A percentile compares a stretch with the other conserved stretches of the same genome.
These are phyloP conservation scores for Botrytis fragariae DNA, from an alignment of 2,329 filamentous ascomycete species.

Conservation along the genomic window DNA sequence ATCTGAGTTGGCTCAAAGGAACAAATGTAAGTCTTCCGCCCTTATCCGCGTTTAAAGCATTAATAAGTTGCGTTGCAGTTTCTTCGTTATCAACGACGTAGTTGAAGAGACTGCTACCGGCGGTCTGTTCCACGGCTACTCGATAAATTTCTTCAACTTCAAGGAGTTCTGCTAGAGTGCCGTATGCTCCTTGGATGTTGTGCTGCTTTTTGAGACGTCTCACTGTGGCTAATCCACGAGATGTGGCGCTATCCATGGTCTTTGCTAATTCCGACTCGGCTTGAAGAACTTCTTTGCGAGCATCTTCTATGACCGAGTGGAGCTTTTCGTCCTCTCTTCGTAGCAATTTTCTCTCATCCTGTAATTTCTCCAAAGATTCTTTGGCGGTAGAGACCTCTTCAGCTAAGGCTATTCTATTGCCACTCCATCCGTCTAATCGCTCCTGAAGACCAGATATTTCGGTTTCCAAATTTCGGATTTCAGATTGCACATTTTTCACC, in stretches of 20 bases:
- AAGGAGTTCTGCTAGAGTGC: slow-evolving; percentile 89
- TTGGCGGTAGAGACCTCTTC: slow-evolving; percentile 74
- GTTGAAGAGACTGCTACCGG: slow-evolving; percentile 89
- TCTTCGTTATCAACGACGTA: slow-evolving; percentile 92
- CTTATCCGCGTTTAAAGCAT: slow-evolving; percentile 73
- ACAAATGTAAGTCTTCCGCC: slow-evolving; percentile 92
- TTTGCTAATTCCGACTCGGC: slow-evolving; percentile 76
- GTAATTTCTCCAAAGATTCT: slow-evolving; percentile 72
- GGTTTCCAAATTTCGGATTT: slow-evolving; percentile 69
- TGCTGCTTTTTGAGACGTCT: slow-evolving; percentile 76
- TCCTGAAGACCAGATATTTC: slow-evolving; percentile 69
- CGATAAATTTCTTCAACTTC: slow-evolving; percentile 82
- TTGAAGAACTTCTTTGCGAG: slow-evolving; percentile 71
- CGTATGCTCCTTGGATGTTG: slow-evolving; percentile 82
- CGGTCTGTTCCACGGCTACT: slow-evolving; percentile 87
- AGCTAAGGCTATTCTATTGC: slow-evolving; percentile 67
- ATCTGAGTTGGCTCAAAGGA: slow-evolving; percentile 78
- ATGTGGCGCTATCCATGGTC: slow-evolving; percentile 86
- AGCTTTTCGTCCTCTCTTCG: slow-evolving; percentile 88
- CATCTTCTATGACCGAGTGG: slow-evolving; percentile 71
- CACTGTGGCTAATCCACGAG: slow-evolving; percentile 82
- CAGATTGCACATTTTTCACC: slow-evolving; percentile 65
- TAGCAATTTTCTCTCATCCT: slow-evolving; percentile 83
- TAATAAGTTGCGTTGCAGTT: slow-evolving; percentile 78
- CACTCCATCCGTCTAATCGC: slow-evolving; percentile 75